Evolutionary conservation across 2,329 filamentous ascomycete genomes (phyloP).

Genomic region (Xylaria sp.): DNA sequence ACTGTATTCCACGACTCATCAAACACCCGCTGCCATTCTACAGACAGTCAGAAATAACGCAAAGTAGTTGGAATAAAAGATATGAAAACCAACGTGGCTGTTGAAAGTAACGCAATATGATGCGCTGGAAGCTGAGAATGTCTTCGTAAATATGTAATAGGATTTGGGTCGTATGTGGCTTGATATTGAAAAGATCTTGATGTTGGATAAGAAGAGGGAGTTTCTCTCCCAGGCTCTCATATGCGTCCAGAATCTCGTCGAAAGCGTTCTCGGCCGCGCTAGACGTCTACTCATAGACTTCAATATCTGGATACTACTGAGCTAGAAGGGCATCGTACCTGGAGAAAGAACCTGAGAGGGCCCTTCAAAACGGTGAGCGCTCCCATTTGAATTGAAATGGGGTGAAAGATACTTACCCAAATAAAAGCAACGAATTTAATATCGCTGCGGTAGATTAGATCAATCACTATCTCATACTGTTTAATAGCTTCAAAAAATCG

Average conservation of each 20-base stretch:
- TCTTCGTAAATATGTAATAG: conserved; percentile 29
- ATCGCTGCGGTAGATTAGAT: not conserved
- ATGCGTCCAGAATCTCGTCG: not conserved
- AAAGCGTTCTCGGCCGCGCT: not conserved
- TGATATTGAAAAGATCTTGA: conserved; percentile 26
- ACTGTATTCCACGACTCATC: conserved; percentile 35
- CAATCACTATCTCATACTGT: not conserved
- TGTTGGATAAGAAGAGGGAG: conserved; percentile 32
- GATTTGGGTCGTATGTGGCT: conserved; percentile 25
- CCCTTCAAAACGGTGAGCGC: conserved; percentile 3
- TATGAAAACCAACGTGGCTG: conserved; percentile 25
- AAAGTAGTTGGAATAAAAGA: not conserved
- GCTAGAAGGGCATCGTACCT: not conserved
- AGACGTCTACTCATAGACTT: not conserved
- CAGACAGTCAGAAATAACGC: not conserved
- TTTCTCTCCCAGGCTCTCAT: conserved; percentile 29
- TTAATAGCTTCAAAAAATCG: conserved; percentile 6
- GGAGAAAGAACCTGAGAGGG: not conserved
- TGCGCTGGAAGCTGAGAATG: conserved; percentile 32
- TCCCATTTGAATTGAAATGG: not conserved
- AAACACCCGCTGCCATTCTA: conserved; percentile 40
- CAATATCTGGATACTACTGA: not conserved
- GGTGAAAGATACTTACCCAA: not conserved
- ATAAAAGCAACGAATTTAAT: not conserved
- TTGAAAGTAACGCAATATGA: conserved; percentile 28